Evolutionary conservation across 768 basidiomycete genomes (phyloP), one percentile per base, ranked within the genome.

Genomic region (Pisolithus orientalis): DNA sequence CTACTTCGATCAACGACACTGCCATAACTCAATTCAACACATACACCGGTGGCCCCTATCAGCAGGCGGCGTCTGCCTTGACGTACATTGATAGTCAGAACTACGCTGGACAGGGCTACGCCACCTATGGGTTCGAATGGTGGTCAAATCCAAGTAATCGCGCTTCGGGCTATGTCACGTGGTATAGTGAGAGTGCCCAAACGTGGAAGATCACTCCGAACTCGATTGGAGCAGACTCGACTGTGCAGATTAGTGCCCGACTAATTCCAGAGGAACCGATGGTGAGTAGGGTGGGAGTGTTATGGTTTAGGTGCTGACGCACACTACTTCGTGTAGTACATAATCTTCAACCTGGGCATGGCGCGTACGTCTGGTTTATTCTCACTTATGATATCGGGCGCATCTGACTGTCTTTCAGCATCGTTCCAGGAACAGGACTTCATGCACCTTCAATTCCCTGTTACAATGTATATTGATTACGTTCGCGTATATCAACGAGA

Each of bases 181-280:
- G 94, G 94, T 83, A 79, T 45, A 80, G 80, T 54, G 73, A 83
- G 53, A 85, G 81, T 5, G 55, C 73, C 38, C 69, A 78, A 61
- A 78, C 86, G 0, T 97, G 94, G 93, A 84, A 75, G 29, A 68
- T 88, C 44, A 82, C 79, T 9, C 70, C 88, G 1, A 74, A 70
- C 3, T 72, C 89, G 3, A 69, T 93, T n/a, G 87, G 82, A 4
- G 70, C 92, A 2, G 84, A 94, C 68, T 24, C 78, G 0, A 62
- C 58, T 4, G 72, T 80, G 0, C 55, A 83, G 50, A 75, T 98
- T 46, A 74, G 79, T 34, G 72, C 78, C 59, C 76, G 94, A 32
- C 62, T 94, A 14, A 83, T 82, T 51, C 75, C 92, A 5, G 90
- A 94, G 62, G 96, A 99, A 66, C 95, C 96, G 2, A 87, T 97